Conservation (phyloP, 345 rosid genomes). For the Boechera divaricarpa region DNA sequence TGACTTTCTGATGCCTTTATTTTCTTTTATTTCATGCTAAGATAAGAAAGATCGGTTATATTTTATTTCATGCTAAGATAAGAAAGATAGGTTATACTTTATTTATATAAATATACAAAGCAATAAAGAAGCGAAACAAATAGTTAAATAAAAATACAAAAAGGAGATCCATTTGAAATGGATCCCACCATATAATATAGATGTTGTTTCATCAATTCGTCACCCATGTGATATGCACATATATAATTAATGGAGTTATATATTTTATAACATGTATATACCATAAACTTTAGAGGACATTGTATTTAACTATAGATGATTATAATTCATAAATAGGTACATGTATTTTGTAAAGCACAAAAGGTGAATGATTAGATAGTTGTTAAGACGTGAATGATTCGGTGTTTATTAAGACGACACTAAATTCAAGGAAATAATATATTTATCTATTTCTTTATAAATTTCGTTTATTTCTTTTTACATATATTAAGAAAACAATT, state of each 20-base stretch:
- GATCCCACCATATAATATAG: slow-evolving; percentile 34
- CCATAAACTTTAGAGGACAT: slow-evolving; percentile 23
- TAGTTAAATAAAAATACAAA: slow-evolving; percentile 10
- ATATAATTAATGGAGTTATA: not conserved
- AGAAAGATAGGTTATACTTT: slow-evolving; percentile 39
- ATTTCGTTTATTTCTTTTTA: too few relatives aligned
- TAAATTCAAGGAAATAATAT: not conserved
- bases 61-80: slow-evolving; percentile 37
- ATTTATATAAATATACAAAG: not conserved
- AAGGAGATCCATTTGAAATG: slow-evolving; percentile 35
- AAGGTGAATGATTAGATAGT: slow-evolving; percentile 27
- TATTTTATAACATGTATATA: slow-evolving; percentile 4
- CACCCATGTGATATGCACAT: slow-evolving; percentile 45
- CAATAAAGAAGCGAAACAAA: slow-evolving; percentile 9
- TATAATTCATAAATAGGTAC: not conserved
- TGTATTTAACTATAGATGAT: slow-evolving; percentile 14
- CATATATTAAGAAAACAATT: too few relatives aligned
- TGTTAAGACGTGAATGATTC: slow-evolving; percentile 27
- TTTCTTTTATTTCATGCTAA: slow-evolving; percentile 31
- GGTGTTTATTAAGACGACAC: slow-evolving; percentile 3
- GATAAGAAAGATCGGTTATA: slow-evolving; percentile 43
- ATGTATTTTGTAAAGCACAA: slow-evolving; percentile 29
- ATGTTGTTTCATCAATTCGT: slow-evolving; percentile 42
- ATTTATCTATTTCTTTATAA: too few relatives aligned
- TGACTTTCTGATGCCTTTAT: slow-evolving; percentile 35